Evolutionary conservation across 441 rosid genomes (phyloP), one percentile per base, ranked within the genome.

Genomic region (Arabidopsis lyrata): DNA sequence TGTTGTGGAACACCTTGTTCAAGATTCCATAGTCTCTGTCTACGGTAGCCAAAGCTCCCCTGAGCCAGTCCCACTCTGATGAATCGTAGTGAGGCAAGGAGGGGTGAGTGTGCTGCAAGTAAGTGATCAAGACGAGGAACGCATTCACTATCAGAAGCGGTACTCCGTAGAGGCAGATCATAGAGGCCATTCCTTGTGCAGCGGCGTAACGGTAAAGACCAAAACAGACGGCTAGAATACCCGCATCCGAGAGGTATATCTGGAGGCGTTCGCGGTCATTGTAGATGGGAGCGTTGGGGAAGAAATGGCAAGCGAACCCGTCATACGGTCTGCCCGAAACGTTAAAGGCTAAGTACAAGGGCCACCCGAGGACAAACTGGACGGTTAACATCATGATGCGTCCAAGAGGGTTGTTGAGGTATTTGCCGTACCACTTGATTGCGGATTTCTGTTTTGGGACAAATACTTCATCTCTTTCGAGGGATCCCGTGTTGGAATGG

Each of bases 61-160:
- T 79, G 3, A 95, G 70, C 99, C 99, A 95, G 65, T 95, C 99
- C 99, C 99, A 95, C 60, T 89, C 98, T 0, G 92, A 82, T 2
- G 96, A 81, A 70, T 92, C 89, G 32, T 95, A 95, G 60, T 95
- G 99, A 0, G 99, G 99, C 77, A 92, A 75, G 0, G 99, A 76
- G 2, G 88, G 87, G 44, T 95, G 99, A 15, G 99, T 91, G 83
- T 95, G 99, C 84, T 95, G 99, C 81, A 95, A 78, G 74, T 65
- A 92, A 0, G 99, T 92, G 77, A 95, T 95, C 83, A 83, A 32
- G 20, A 95, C 97, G 3, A 95, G 87, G 65, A 92, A 95, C 0
- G 78, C 83, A n/a, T 95, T 92, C 56, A 90, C 97, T 6, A 90
- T 76, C 56, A 92, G 74, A 58, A 95, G 83, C 0, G 99, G 99